phyloP scores from a whole-genome alignment of 1,139 yeast species.

The Protomyces lactucae-debilis region DNA sequence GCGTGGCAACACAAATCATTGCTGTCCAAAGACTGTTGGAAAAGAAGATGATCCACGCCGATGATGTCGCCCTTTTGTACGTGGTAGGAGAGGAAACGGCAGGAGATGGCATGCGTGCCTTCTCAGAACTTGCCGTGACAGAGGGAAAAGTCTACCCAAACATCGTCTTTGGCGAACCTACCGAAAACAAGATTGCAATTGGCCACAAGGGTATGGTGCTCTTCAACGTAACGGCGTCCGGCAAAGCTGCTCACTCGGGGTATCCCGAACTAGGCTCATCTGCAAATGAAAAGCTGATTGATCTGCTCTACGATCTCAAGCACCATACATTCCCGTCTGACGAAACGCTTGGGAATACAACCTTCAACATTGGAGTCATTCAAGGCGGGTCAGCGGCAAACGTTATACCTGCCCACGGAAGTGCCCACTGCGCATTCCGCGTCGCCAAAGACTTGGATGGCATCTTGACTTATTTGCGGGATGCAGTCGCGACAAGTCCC shows the following conservation, averaged over 20 bases:
- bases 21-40: conserved; percentile 49
- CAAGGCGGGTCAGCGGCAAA: conserved; percentile 61
- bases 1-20: conserved; percentile 58
- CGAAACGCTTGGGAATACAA: conserved; percentile 55
- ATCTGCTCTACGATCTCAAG: conserved; percentile 46
- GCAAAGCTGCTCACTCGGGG: conserved; percentile 61
- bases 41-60: conserved; percentile 44
- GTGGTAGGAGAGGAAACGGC: conserved; percentile 67
- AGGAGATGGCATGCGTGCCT: conserved; percentile 40
- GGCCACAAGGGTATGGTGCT: conserved; percentile 61
- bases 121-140: conserved; percentile 5
- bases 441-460: conserved; percentile 49
- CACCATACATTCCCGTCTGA: conserved; percentile 47
- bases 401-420: conserved; percentile 58
- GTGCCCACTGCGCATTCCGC: conserved; percentile 51
- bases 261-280: conserved; percentile 65
- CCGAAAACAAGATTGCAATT: conserved; percentile 61
- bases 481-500: conserved; percentile 38
- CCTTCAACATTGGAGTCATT: conserved; percentile 56
- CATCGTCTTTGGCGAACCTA: conserved; percentile 71
- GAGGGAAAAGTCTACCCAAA: conserved; percentile 46
- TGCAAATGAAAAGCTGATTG: conserved; percentile 55
- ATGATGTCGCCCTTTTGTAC: conserved; percentile 56
- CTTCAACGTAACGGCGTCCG: conserved; percentile 47
- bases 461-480: conserved; percentile 42